phyloP scores from a whole-genome alignment of 495 filamentous ascomycete species.

The Aspergillus panamensis region DNA sequence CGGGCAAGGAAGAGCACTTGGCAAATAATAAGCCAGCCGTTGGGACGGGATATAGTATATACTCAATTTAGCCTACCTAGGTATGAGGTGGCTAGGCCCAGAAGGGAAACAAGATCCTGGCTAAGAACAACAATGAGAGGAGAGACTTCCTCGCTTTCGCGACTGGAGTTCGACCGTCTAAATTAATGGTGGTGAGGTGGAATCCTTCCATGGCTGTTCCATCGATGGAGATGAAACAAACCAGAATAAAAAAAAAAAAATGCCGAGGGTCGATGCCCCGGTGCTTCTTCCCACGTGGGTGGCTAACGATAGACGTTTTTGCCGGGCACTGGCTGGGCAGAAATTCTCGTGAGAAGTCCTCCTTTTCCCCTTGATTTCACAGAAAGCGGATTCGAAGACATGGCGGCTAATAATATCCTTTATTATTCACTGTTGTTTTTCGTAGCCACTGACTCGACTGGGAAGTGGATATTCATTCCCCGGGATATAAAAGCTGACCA shows the following conservation, averaged over 20 bases:
- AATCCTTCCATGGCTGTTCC: neutral
- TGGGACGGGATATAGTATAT: slow-evolving; percentile 3
- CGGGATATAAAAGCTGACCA: neutral
- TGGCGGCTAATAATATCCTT: neutral
- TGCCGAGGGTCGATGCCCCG: slow-evolving; percentile 9
- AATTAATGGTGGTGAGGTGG: neutral
- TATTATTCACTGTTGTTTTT: neutral
- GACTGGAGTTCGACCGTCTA: too few species aligned
- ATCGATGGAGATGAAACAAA: neutral
- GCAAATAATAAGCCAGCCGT: neutral
- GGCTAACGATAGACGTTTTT: neutral
- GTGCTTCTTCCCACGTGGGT: slow-evolving; percentile 20
- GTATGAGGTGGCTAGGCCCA: slow-evolving; percentile 1
- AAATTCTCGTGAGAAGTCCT: too few species aligned
- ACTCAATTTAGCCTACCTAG: neutral
- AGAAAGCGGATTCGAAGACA: too few species aligned
- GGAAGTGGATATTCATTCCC: neutral
- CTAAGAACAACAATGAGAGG: neutral
- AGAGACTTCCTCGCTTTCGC: neutral
- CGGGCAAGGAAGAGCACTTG: neutral
- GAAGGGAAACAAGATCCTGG: slow-evolving; percentile 1
- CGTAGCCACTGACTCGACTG: neutral
- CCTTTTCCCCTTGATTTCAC: too few species aligned
- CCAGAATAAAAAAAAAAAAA: neutral
- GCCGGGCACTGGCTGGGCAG: neutral